These are phyloP conservation scores for Xerocomus brunneocitrinus DNA, from an alignment of 768 basidiomycete genomes.

Conservation along the genomic window DNA sequence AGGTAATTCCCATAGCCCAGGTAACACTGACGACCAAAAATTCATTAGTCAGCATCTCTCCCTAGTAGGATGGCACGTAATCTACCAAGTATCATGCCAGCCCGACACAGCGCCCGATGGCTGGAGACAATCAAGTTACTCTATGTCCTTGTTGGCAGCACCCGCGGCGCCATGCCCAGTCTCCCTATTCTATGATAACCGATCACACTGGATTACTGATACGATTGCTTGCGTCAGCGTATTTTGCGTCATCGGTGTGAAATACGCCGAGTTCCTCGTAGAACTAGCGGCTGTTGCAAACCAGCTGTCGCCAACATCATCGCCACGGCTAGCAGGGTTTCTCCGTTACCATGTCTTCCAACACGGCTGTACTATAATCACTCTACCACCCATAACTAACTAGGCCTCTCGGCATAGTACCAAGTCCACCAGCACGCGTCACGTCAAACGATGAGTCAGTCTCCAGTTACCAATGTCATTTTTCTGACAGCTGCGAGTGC, in stretches of 20 bases:
- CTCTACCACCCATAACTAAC: too few relatives aligned
- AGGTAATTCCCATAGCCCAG: constrained; percentile 10
- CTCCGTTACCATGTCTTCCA: not conserved
- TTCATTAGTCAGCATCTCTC: not conserved
- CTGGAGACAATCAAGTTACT: not conserved
- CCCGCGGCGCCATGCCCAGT: not conserved
- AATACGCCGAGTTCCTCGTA: not conserved
- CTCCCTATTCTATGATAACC: not conserved
- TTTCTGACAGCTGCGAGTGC: not conserved
- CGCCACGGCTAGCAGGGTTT: not conserved
- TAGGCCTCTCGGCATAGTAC: not conserved
- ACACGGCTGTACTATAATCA: not conserved
- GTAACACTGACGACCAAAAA: not conserved
- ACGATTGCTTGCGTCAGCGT: not conserved
- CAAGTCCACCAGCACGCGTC: not conserved
- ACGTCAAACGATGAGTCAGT: not conserved
- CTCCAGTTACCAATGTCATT: not conserved
- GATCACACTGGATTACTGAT: not conserved
- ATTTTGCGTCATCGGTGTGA: not conserved
- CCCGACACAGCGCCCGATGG: not conserved
- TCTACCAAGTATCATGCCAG: not conserved
- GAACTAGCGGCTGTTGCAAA: too few relatives aligned
- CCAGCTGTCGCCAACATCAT: too few relatives aligned
- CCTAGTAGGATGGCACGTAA: not conserved
- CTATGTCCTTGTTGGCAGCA: not conserved